Evolutionary conservation across 768 basidiomycete species (phyloP).

Genomic region (Podaxis sp.): DNA sequence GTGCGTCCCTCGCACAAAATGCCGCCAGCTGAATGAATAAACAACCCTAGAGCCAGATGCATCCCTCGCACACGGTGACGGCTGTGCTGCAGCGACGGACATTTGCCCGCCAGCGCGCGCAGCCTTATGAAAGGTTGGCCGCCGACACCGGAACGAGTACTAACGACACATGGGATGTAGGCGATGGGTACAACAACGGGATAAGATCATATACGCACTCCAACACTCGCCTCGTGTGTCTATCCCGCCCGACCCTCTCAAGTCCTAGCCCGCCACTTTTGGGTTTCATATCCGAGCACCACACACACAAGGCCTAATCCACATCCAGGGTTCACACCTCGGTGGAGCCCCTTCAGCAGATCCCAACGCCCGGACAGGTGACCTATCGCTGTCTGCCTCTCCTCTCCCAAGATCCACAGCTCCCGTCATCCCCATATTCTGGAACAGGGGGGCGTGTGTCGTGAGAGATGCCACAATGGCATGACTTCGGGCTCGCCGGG

Average conservation of each 20-base stretch:
- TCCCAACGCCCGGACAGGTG: constrained; percentile 6
- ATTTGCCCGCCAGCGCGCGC: too few species aligned
- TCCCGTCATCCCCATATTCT: not conserved
- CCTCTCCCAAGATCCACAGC: not conserved
- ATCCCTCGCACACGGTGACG: too few species aligned
- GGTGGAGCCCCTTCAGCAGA: not conserved
- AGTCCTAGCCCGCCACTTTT: too few species aligned
- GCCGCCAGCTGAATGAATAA: too few species aligned
- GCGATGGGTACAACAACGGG: too few species aligned
- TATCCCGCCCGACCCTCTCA: too few species aligned
- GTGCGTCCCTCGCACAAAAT: too few species aligned
- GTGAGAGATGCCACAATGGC: not conserved
- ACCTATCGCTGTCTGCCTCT: constrained; percentile 2
- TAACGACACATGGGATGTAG: not conserved
- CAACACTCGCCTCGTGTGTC: too few species aligned
- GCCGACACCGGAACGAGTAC: not conserved
- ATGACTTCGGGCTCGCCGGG: not conserved
- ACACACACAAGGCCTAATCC: constrained; percentile 4
- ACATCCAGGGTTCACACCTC: not conserved
- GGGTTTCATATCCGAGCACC: not conserved
- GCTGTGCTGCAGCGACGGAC: too few species aligned
- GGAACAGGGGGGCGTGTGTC: constrained; percentile 1
- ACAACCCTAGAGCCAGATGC: too few species aligned
- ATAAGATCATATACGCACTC: too few species aligned
- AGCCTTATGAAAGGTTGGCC: not conserved